Percentiles rank a stretch among this genome's conserved stretches.
Evolutionary conservation across 1,139 yeast species (phyloP).

Genomic region (Wickerhamomyces sp.): DNA sequence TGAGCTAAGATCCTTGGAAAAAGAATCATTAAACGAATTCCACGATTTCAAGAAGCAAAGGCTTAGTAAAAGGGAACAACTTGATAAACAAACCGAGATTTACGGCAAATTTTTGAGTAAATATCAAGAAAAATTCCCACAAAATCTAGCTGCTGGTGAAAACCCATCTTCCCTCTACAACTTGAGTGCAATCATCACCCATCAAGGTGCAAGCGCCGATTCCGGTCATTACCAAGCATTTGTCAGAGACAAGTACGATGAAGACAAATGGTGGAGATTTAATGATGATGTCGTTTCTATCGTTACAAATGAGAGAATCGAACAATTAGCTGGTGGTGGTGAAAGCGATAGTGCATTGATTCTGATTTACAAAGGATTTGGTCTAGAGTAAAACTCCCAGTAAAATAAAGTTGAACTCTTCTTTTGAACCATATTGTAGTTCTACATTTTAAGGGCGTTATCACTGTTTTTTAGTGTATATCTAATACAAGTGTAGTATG

Average conservation of each 20-base stretch:
- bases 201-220: constrained; percentile 93
- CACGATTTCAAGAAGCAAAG: constrained; percentile 74
- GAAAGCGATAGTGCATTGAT: constrained; percentile 95
- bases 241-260: constrained; percentile 67
- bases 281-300: constrained; percentile 87
- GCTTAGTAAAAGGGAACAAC: constrained; percentile 27
- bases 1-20: constrained; percentile 68
- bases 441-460: too few relatives aligned
- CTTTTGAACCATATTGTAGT: too few relatives aligned
- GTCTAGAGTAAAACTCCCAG: constrained; percentile 30
- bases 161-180: constrained; percentile 88
- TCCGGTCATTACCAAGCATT: constrained; percentile 96
- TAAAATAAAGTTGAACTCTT: too few relatives aligned
- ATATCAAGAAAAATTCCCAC: constrained; percentile 30
- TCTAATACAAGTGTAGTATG: background rate
- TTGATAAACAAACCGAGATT: constrained; percentile 30
- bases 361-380: constrained; percentile 76
- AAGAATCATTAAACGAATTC: constrained; percentile 64
- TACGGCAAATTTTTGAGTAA: constrained; percentile 34
- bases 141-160: constrained; percentile 46
- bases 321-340: constrained; percentile 91
- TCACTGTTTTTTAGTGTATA: background rate
- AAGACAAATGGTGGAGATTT: constrained; percentile 87
- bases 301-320: constrained; percentile 75
- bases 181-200: constrained; percentile 79